Base-by-base conservation (phyloP, 1,284 basidiomycete genomes). In the Xerocomus minutiporus region DNA sequence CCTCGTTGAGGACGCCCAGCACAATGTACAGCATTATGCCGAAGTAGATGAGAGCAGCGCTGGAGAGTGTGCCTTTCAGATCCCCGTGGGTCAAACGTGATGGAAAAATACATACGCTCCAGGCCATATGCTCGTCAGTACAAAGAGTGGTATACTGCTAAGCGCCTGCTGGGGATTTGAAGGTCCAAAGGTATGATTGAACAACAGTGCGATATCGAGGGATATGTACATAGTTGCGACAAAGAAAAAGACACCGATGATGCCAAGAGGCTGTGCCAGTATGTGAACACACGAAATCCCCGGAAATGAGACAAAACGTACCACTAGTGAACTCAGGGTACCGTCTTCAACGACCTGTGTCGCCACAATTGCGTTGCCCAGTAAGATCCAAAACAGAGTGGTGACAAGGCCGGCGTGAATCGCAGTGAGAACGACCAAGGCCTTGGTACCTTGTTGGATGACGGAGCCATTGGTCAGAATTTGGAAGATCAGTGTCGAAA, bases 331-430 rank as follows among this genome's bases (percentile, higher is more conserved):
- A 56, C 80, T 81, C 20, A 83, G 72, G 0, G 90, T 90, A 9
- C 91, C 91, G 62, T 94, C 92, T 60, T 91, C 88, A 47, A 90
- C 84, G 28, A 92, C 66, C 68, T 94, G 91, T 9, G 87, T 89
- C 32, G 88, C 86, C 25, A 95, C 80, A 50, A 93, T 69, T 4
- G 78, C 89, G 67, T 92, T 93, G 28, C 77, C 87, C 44, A 94
- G 73, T 48, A 94, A 73, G 4, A 82, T 62, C 88, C 88, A 92
- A 62, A 91, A 92, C 0, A 89, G 69, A 4, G 84, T 77, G 5
- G 81, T 83, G 31, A 92, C 80, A 20, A 84, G 58, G 4, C 84
- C 86, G 1, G 82, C 81, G 67, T 86, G 91, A 6, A 94, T 74
- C 0, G 88, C 83, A 0, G 90, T 90, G 52, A 94, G 61, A 15